Percentiles rank a stretch among this genome's conserved stretches.
Conservation (phyloP, 306 rosid genomes). For the Dryas octopetala region DNA sequence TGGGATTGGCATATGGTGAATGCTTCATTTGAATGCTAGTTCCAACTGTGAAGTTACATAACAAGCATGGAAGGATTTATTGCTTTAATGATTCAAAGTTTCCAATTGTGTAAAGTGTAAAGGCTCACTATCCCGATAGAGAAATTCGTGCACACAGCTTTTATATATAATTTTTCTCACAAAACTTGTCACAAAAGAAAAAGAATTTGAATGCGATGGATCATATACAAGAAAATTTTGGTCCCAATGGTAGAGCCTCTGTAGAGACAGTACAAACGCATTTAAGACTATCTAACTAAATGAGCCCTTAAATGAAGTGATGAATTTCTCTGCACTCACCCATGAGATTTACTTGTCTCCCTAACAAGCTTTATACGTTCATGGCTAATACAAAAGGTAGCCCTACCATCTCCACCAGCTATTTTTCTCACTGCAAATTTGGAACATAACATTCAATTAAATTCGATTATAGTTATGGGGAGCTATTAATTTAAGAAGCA, state of each 20-base stretch:
- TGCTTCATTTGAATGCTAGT: too few relatives aligned
- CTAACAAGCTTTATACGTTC: background rate
- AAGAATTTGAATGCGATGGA: too few relatives aligned
- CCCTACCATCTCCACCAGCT: conserved; percentile 5
- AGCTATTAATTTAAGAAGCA: conserved; percentile 7
- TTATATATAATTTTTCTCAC: too few relatives aligned
- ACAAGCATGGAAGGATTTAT: too few relatives aligned
- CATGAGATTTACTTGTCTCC: conserved; percentile 6
- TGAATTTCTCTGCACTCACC: background rate
- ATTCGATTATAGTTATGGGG: background rate
- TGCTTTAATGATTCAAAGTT: too few relatives aligned
- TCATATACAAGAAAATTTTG: too few relatives aligned
- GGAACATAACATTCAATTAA: background rate
- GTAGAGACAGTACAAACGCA: background rate
- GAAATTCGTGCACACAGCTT: too few relatives aligned
- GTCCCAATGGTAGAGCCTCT: background rate
- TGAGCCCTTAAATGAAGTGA: background rate
- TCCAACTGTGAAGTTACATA: too few relatives aligned
- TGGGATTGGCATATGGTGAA: too few relatives aligned
- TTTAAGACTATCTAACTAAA: conserved; percentile 13
- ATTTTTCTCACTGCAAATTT: background rate
- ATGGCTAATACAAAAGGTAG: conserved; percentile 2
- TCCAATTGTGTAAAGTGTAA: too few relatives aligned
- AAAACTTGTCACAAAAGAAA: too few relatives aligned
- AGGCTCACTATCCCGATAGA: too few relatives aligned